These are phyloP conservation scores for Penicillium fimorum DNA, from an alignment of 495 filamentous ascomycete genomes.

Conservation along the genomic window DNA sequence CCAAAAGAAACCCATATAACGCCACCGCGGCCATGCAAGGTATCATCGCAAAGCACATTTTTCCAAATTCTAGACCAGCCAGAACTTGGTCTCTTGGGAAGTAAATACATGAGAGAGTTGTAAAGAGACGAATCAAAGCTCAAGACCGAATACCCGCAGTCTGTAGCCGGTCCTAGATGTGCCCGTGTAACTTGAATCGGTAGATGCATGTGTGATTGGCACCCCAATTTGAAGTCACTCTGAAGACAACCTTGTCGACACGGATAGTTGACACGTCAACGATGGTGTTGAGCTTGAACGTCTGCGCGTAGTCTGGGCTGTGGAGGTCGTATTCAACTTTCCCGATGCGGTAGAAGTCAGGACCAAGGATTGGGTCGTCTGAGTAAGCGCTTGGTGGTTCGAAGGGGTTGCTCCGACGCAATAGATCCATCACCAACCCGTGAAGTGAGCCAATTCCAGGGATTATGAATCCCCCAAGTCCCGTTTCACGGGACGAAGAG, in stretches of 20 bases:
- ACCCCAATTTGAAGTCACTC: conserved; percentile 51
- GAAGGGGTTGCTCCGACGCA: conserved; percentile 28
- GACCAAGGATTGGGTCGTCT: conserved; percentile 33
- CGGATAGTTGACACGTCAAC: conserved; percentile 39
- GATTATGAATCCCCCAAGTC: conserved; percentile 16
- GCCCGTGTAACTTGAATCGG: conserved; percentile 45
- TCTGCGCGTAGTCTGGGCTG: conserved; percentile 33
- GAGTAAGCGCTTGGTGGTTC: conserved; percentile 34
- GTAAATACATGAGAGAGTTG: not conserved
- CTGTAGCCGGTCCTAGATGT: conserved; percentile 22
- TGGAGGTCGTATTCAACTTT: conserved; percentile 44
- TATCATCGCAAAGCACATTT: conserved; percentile 15
- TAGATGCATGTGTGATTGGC: conserved; percentile 47
- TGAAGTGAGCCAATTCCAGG: conserved; percentile 27
- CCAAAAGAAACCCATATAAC: conserved; percentile 2
- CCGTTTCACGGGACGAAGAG: conserved; percentile 12
- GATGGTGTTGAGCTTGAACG: conserved; percentile 33
- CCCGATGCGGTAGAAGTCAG: conserved; percentile 45
- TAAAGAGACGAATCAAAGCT: not conserved
- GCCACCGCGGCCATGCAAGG: conserved; percentile 12
- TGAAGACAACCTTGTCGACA: conserved; percentile 42
- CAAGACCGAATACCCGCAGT: not conserved
- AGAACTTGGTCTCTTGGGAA: not conserved
- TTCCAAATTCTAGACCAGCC: conserved; percentile 2
- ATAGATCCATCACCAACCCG: conserved; percentile 31